Evolutionary conservation across 225 moss, liverwort and hornwort species (phyloP).

Genomic region (Sphagnum tenellum): DNA sequence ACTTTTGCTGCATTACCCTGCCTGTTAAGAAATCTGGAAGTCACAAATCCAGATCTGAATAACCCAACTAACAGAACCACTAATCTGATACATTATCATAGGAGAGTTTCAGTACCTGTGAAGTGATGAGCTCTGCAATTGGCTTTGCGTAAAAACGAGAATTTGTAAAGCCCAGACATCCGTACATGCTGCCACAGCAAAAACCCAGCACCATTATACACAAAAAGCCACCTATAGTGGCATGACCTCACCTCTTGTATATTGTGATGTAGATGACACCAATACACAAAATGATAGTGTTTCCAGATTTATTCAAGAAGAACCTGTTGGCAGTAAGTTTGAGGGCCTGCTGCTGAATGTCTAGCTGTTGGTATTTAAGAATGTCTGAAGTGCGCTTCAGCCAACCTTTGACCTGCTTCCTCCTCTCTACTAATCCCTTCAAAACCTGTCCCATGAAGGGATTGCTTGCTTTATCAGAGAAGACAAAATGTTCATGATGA

Average conservation of each 20-base stretch:
- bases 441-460: conserved; percentile 44
- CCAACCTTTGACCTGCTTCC: conserved; percentile 94
- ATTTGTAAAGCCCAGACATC: conserved; percentile 96
- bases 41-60: background rate
- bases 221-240: too few species aligned
- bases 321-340: conserved; percentile 99
- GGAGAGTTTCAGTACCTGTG: conserved; percentile 41
- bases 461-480: conserved; percentile 6
- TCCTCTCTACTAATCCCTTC: conserved; percentile 90
- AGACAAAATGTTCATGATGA: too few species aligned
- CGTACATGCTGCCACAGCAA: conserved; percentile 76
- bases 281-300: background rate
- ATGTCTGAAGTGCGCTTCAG: conserved; percentile 77
- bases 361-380: conserved; percentile 90
- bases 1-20: too few species aligned
- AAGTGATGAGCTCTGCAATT: conserved; percentile 94
- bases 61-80: background rate
- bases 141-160: conserved; percentile 97
- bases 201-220: background rate
- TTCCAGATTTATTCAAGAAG: conserved; percentile 1
- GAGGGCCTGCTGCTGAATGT: conserved; percentile 96
- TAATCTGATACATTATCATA: background rate
- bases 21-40: too few species aligned
- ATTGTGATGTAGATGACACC: background rate
- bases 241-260: too few species aligned